Percentiles rank a stretch among this genome's conserved stretches.
These are phyloP conservation scores for Talaromyces piceae DNA, from an alignment of 2,329 filamentous ascomycete genomes.

Conservation along the genomic window DNA sequence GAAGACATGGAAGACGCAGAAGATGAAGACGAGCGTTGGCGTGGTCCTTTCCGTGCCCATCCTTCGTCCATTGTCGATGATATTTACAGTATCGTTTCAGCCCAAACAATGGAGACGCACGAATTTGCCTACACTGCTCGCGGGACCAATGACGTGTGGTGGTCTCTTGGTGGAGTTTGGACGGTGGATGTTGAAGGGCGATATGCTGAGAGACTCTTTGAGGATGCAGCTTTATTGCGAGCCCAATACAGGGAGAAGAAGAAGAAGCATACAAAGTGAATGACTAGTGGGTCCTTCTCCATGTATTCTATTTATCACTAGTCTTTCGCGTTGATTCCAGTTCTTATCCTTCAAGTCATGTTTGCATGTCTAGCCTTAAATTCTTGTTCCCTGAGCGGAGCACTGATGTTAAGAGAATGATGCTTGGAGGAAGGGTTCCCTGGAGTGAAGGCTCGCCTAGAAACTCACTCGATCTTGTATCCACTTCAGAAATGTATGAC, in stretches of 20 bases:
- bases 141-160: conserved; percentile 4
- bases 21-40: conserved; percentile 1
- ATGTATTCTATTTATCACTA: no score
- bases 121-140: conserved; percentile 7
- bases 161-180: conserved; percentile 5
- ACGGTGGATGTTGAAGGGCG: conserved; percentile 3
- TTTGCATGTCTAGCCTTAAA: not conserved
- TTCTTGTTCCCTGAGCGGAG: no score
- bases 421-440: no score
- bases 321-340: no score
- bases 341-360: no score
- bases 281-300: not conserved
- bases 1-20: not conserved
- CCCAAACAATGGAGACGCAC: conserved; percentile 4
- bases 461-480: no score
- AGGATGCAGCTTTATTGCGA: conserved; percentile 4
- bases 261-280: not conserved
- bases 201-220: conserved; percentile 3
- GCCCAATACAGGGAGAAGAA: conserved; percentile 7
- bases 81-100: conserved; percentile 2
- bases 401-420: no score
- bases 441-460: no score
- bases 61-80: conserved; percentile 3
- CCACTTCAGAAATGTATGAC: no score
- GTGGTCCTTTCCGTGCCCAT: conserved; percentile 3